phyloP scores from a whole-genome alignment of 352 stramenopile species.

The Pilasporangium apinafurcum region DNA sequence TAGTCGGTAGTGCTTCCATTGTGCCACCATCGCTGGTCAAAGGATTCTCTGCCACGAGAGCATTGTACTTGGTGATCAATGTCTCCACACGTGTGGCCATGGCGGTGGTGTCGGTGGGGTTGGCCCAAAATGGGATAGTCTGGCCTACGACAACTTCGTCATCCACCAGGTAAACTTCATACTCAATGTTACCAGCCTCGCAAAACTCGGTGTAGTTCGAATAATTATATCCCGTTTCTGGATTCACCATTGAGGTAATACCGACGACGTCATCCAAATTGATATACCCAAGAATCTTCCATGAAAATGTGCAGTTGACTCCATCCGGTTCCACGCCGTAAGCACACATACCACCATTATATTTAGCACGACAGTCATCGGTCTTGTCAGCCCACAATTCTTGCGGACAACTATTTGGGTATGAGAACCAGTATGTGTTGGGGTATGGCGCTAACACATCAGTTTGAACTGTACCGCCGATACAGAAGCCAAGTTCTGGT shows the following conservation, averaged over 20 bases:
- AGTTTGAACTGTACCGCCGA: constrained; percentile 30
- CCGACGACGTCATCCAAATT: constrained; percentile 59
- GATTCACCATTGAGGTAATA: constrained; percentile 55
- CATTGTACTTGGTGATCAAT: constrained; percentile 42
- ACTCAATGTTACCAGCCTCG: constrained; percentile 40
- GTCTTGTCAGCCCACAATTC: constrained; percentile 38
- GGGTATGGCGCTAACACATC: constrained; percentile 63
- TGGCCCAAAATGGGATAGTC: constrained; percentile 59
- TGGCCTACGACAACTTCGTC: constrained; percentile 18
- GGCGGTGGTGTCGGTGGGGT: constrained; percentile 29
- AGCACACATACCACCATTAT: constrained; percentile 36
- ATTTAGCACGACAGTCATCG: constrained; percentile 18
- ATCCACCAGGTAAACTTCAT: constrained; percentile 18
- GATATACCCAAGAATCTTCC: constrained; percentile 56
- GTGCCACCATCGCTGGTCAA: constrained; percentile 25
- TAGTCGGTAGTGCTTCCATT: constrained; percentile 39
- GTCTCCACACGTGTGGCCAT: constrained; percentile 38
- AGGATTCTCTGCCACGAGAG: constrained; percentile 16
- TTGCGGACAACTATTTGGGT: constrained; percentile 60
- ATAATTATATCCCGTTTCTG: constrained; percentile 22
- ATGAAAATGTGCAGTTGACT: constrained; percentile 53
- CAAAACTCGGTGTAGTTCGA: constrained; percentile 59
- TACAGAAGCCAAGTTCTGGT: constrained; percentile 36
- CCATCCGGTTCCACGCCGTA: constrained; percentile 47
- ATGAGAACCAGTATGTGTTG: constrained; percentile 79